These are phyloP conservation scores for Hypoxylon rickii DNA, from an alignment of 495 filamentous ascomycete genomes.

Conservation along the genomic window DNA sequence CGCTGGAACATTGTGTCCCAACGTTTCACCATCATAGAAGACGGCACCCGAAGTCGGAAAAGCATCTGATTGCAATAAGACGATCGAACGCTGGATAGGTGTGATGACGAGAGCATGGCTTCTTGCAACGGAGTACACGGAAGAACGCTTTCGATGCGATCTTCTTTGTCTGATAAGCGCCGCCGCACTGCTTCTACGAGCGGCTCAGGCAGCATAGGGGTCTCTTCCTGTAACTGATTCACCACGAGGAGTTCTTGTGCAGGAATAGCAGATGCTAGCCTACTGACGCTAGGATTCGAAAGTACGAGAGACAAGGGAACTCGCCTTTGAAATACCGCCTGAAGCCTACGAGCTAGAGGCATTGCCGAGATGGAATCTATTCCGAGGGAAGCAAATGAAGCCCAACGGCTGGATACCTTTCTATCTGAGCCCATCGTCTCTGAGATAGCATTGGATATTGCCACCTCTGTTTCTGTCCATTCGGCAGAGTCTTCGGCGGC, in stretches of 20 bases:
- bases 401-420: slow-evolving; percentile 60
- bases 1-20: slow-evolving; percentile 59
- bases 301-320: slow-evolving; percentile 68
- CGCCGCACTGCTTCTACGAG: slow-evolving; percentile 40
- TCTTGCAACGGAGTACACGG: slow-evolving; percentile 85
- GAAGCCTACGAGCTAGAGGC: slow-evolving; percentile 59
- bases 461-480: slow-evolving; percentile 56
- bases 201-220: slow-evolving; percentile 41
- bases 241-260: not conserved
- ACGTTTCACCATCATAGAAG: slow-evolving; percentile 37
- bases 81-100: slow-evolving; percentile 27
- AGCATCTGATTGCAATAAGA: slow-evolving; percentile 52
- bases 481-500: slow-evolving; percentile 44
- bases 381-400: slow-evolving; percentile 58
- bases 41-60: slow-evolving; percentile 38
- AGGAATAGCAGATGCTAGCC: slow-evolving; percentile 49
- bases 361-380: slow-evolving; percentile 85
- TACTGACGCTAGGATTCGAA: slow-evolving; percentile 60
- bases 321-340: slow-evolving; percentile 44
- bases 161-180: slow-evolving; percentile 40
- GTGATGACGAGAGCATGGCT: slow-evolving; percentile 70
- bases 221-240: not conserved
- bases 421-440: slow-evolving; percentile 51
- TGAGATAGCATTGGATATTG: slow-evolving; percentile 52
- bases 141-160: slow-evolving; percentile 57